Percentiles rank a stretch among this genome's conserved stretches.
Evolutionary conservation across 768 basidiomycete species (phyloP).

Genomic region (Pulveroboletus sp.): DNA sequence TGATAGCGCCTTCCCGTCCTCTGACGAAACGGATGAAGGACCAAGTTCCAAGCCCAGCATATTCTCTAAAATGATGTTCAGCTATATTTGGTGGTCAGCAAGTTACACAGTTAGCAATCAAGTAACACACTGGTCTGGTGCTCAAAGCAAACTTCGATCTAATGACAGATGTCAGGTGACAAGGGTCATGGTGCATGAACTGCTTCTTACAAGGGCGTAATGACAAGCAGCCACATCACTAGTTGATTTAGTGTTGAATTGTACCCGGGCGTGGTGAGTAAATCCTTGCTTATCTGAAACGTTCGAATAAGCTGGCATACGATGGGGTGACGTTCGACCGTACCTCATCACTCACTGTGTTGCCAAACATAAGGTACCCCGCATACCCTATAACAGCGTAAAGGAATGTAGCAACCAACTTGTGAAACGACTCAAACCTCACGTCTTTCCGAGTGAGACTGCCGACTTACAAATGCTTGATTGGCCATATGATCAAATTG

Average conservation of each 20-base stretch:
- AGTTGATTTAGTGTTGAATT: slow-evolving; percentile 65
- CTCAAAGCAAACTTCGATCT: slow-evolving; percentile 88
- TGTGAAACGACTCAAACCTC: not conserved
- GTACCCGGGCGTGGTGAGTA: slow-evolving; percentile 70
- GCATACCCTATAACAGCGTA: slow-evolving; percentile 68
- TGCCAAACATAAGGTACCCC: slow-evolving; percentile 92
- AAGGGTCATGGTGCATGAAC: not conserved
- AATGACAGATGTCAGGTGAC: slow-evolving; percentile 10
- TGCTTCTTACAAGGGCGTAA: slow-evolving; percentile 59
- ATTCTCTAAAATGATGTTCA: slow-evolving; percentile 80
- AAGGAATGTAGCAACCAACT: slow-evolving; percentile 60
- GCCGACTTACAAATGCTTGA: slow-evolving; percentile 69
- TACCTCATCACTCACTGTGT: slow-evolving; percentile 76
- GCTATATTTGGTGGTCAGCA: slow-evolving; percentile 35
- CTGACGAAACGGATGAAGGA: slow-evolving; percentile 14
- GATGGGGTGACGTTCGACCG: slow-evolving; percentile 12
- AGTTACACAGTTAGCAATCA: not conserved
- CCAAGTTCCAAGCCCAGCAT: slow-evolving; percentile 61
- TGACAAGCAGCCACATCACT: slow-evolving; percentile 83
- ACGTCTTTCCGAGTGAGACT: not conserved
- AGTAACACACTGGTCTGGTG: slow-evolving; percentile 62
- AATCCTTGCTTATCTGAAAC: slow-evolving; percentile 73
- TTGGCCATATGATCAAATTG: slow-evolving; percentile 82
- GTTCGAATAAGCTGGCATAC: not conserved
- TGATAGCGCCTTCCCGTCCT: slow-evolving; percentile 24